Conservation (phyloP, 495 filamentous ascomycete species). For the Hypoxylon subgilvum region DNA sequence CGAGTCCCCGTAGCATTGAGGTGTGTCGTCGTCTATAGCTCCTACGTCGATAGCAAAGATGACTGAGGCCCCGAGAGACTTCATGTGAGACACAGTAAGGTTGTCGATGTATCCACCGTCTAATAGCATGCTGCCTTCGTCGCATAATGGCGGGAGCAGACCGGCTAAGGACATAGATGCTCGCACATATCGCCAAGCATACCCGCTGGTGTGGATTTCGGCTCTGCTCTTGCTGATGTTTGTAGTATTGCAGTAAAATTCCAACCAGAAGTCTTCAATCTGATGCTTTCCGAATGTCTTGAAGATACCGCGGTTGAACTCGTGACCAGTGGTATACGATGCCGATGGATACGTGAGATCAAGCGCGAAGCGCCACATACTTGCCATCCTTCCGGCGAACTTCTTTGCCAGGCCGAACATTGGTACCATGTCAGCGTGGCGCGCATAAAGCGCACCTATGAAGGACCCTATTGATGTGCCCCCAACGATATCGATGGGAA, state of each 20-base stretch:
- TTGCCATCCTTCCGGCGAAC: slow-evolving; percentile 94
- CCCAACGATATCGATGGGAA: slow-evolving; percentile 94
- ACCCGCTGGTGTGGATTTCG: slow-evolving; percentile 92
- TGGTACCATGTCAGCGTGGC: slow-evolving; percentile 94
- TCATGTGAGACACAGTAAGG: slow-evolving; percentile 96
- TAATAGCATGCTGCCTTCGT: slow-evolving; percentile 93
- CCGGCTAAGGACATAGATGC: slow-evolving; percentile 97
- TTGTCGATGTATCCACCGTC: slow-evolving; percentile 98
- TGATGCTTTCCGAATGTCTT: slow-evolving; percentile 95
- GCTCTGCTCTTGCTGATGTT: slow-evolving; percentile 90
- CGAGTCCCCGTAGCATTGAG: slow-evolving; percentile 89
- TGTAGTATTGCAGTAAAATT: slow-evolving; percentile 98
- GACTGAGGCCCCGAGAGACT: slow-evolving; percentile 85
- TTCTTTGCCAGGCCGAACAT: slow-evolving; percentile 97
- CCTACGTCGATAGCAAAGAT: slow-evolving; percentile 98
- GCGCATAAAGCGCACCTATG: slow-evolving; percentile 92
- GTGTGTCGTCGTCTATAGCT: slow-evolving; percentile 84
- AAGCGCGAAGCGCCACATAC: slow-evolving; percentile 94
- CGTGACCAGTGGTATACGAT: slow-evolving; percentile 96
- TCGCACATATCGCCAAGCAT: slow-evolving; percentile 94
- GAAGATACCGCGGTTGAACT: slow-evolving; percentile 99
- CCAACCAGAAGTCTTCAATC: slow-evolving; percentile 98
- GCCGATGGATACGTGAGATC: slow-evolving; percentile 94
- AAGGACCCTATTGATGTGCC: slow-evolving; percentile 98
- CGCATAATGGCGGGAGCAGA: slow-evolving; percentile 89